A percentile compares a stretch with the other conserved stretches of the same genome.
Evolutionary conservation across 2,329 filamentous ascomycete genomes (phyloP).

Genomic region (Colletotrichum spaethianum): DNA sequence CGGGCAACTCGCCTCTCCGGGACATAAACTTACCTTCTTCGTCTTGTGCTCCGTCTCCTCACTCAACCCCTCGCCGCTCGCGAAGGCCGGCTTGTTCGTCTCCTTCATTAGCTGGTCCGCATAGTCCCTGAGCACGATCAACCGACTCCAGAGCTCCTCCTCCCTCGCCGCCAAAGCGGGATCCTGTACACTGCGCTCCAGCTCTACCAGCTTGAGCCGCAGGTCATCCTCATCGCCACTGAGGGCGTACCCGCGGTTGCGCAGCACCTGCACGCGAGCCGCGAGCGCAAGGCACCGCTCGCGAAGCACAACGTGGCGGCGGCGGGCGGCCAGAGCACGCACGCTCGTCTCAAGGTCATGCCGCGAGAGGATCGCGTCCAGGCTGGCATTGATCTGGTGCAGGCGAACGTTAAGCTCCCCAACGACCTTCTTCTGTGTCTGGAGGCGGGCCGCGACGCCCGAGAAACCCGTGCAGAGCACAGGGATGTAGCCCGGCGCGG

Average conservation of each 20-base stretch:
- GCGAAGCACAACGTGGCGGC: constrained; percentile 80
- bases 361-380: constrained; percentile 79
- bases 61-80: constrained; percentile 71
- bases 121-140: constrained; percentile 81
- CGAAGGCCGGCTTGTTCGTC: constrained; percentile 75
- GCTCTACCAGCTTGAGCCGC: constrained; percentile 76
- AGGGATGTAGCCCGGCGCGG: constrained; percentile 81
- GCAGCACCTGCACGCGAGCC: constrained; percentile 83
- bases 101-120: constrained; percentile 81
- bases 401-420: constrained; percentile 79
- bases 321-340: constrained; percentile 78
- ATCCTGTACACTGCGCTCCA: constrained; percentile 81
- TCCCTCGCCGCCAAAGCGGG: constrained; percentile 81
- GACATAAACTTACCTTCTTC: constrained; percentile 74
- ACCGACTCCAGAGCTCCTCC: constrained; percentile 88
- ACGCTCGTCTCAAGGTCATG: constrained; percentile 85
- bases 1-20: background rate
- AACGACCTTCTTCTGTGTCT: constrained; percentile 79
- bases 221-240: constrained; percentile 85
- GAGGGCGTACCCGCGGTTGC: constrained; percentile 86
- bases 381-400: constrained; percentile 83
- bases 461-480: constrained; percentile 82
- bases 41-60: constrained; percentile 80
- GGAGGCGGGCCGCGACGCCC: constrained; percentile 79
- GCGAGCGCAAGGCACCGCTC: constrained; percentile 82